Conservation (phyloP, 352 stramenopile genomes). For the Halophytophthora polymorphica region DNA sequence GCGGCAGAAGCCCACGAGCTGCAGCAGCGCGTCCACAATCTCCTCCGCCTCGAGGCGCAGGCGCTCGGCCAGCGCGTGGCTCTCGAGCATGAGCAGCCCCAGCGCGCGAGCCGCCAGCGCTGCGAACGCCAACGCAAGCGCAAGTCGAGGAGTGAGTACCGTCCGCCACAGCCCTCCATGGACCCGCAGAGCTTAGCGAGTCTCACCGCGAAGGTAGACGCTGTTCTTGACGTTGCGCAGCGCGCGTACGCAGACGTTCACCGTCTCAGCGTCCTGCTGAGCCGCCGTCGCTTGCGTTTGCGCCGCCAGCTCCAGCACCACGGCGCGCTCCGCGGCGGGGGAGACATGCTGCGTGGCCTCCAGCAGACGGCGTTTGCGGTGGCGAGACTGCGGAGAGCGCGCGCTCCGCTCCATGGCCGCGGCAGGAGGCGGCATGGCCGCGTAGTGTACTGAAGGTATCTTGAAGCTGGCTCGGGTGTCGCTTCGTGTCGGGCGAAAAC, state of each 20-base stretch:
- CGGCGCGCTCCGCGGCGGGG: slow-evolving; percentile 21
- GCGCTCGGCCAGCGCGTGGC: slow-evolving; percentile 27
- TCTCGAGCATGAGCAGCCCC: slow-evolving; percentile 54
- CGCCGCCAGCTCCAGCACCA: slow-evolving; percentile 29
- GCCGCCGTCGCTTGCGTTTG: slow-evolving; percentile 8
- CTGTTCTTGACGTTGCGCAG: slow-evolving; percentile 67
- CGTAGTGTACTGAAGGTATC: background rate
- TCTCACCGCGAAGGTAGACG: slow-evolving; percentile 51
- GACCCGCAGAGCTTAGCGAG: background rate
- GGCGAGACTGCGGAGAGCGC: slow-evolving; percentile 48
- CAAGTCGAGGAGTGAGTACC: background rate
- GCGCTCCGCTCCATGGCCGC: slow-evolving; percentile 27
- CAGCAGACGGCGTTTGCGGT: slow-evolving; percentile 52
- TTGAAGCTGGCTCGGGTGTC: slow-evolving; percentile 1
- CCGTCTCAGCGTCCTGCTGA: slow-evolving; percentile 7
- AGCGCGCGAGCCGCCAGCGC: slow-evolving; percentile 63
- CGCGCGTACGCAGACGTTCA: slow-evolving; percentile 35
- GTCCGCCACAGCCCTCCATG: background rate
- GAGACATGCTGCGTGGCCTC: slow-evolving; percentile 58
- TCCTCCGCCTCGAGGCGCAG: slow-evolving; percentile 62
- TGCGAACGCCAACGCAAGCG: slow-evolving; percentile 13
- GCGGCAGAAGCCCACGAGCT: slow-evolving; percentile 64
- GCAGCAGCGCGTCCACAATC: slow-evolving; percentile 70
- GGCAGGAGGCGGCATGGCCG: background rate
- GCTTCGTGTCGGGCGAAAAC: background rate